Conservation (phyloP, 805 yeast species). For the Candida michaelii region DNA sequence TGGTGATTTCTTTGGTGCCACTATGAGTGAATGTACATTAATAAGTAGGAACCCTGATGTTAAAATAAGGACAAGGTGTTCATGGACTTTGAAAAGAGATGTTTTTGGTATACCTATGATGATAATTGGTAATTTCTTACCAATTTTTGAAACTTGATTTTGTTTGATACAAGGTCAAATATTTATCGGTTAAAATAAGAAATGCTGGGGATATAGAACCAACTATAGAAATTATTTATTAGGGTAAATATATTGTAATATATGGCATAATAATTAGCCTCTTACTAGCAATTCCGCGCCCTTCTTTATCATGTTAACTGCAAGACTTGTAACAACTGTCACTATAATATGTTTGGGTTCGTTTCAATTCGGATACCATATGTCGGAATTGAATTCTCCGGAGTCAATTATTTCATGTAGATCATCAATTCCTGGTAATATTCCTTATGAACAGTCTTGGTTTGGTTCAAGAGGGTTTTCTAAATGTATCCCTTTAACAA, state of each 20-base stretch:
- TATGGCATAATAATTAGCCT: background rate
- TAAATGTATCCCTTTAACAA: slow-evolving; percentile 59
- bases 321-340: slow-evolving; percentile 43
- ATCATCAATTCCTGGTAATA: slow-evolving; percentile 26
- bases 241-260: background rate
- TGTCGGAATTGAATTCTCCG: slow-evolving; percentile 94
- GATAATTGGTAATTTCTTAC: slow-evolving; percentile 91
- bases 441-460: slow-evolving; percentile 37
- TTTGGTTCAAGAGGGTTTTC: slow-evolving; percentile 39
- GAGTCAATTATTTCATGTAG: slow-evolving; percentile 65
- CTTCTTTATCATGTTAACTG: slow-evolving; percentile 20
- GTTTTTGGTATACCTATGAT: slow-evolving; percentile 97
- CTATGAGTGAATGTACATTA: slow-evolving; percentile 84
- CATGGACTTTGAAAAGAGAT: slow-evolving; percentile 92
- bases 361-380: slow-evolving; percentile 90
- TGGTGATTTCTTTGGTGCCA: slow-evolving; percentile 82
- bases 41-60: slow-evolving; percentile 54
- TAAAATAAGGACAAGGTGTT: slow-evolving; percentile 73
- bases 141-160: slow-evolving; percentile 56
- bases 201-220: too few species aligned
- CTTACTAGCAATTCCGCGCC: background rate
- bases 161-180: too few species aligned
- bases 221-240: background rate
- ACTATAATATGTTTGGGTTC: slow-evolving; percentile 72
- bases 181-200: too few species aligned